Conservation (phyloP, 75 land plant species). For the Larix kaempferi region DNA sequence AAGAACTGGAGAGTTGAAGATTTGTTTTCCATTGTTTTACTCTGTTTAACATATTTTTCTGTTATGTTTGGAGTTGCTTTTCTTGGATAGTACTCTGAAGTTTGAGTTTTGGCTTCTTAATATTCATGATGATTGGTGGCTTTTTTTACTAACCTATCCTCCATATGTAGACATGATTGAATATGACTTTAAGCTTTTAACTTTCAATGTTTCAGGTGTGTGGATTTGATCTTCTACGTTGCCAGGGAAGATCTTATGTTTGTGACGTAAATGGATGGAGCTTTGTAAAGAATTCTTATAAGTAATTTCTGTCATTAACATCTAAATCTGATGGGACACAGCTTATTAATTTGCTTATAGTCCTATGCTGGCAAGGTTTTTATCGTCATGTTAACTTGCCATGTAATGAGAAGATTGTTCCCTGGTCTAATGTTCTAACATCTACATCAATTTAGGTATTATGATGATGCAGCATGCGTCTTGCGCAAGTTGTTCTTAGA, state of each 20-base stretch:
- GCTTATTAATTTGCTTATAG: neutral
- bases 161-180: too few species aligned
- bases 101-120: too few species aligned
- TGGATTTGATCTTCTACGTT: slow-evolving; percentile 96
- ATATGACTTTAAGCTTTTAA: too few species aligned
- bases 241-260: slow-evolving; percentile 96
- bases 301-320: slow-evolving; percentile 43
- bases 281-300: slow-evolving; percentile 98
- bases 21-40: too few species aligned
- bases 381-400: neutral
- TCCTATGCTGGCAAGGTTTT: neutral
- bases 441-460: slow-evolving; percentile 60
- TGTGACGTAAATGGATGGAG: slow-evolving; percentile 99
- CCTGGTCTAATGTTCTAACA: neutral
- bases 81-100: too few species aligned
- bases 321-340: neutral
- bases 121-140: too few species aligned
- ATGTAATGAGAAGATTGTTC: neutral
- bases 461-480: slow-evolving; percentile 99
- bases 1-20: too few species aligned
- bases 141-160: too few species aligned
- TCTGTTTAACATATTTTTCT: too few species aligned
- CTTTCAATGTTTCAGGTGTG: slow-evolving; percentile 61
- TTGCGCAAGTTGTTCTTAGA: slow-evolving; percentile 95
- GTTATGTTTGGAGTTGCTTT: too few species aligned